Conservation (phyloP, 495 filamentous ascomycete genomes). For the Podospora pseudoanserina region DNA sequence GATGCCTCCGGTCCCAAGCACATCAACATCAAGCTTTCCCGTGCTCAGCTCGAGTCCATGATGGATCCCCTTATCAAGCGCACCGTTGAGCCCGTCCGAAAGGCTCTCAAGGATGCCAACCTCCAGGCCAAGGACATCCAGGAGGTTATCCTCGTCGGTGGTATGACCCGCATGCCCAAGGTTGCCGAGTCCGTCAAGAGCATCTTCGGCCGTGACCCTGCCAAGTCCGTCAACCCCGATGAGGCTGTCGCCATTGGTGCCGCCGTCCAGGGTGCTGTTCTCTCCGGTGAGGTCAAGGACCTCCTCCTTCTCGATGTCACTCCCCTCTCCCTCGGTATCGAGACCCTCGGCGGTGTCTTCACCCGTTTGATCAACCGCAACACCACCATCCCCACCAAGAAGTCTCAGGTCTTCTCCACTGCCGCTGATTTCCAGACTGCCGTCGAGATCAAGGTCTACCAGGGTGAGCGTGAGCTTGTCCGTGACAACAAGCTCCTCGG, state of each 20-base stretch:
- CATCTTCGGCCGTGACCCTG: conserved; percentile 96
- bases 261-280: conserved; percentile 95
- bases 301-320: conserved; percentile 96
- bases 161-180: conserved; percentile 99
- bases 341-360: conserved; percentile 99
- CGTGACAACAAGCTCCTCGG: conserved; percentile 98
- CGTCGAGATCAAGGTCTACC: conserved; percentile 99
- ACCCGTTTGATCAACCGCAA: conserved; percentile 99
- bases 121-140: conserved; percentile 94
- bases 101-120: conserved; percentile 95
- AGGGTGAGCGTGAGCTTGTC: conserved; percentile 99
- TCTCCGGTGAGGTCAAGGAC: conserved; percentile 95
- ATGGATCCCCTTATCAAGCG: conserved; percentile 86
- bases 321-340: conserved; percentile 96
- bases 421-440: conserved; percentile 99
- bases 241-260: conserved; percentile 99
- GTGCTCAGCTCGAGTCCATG: conserved; percentile 86
- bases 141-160: conserved; percentile 97
- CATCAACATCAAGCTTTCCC: conserved; percentile 93
- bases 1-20: conserved; percentile 93
- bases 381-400: conserved; percentile 99
- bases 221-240: conserved; percentile 98
- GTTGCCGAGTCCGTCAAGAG: conserved; percentile 94
- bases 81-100: conserved; percentile 89
- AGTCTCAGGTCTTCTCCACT: conserved; percentile 97